Base-by-base conservation (phyloP, 148 eudicot species). In the Spergularia marina region DNA sequence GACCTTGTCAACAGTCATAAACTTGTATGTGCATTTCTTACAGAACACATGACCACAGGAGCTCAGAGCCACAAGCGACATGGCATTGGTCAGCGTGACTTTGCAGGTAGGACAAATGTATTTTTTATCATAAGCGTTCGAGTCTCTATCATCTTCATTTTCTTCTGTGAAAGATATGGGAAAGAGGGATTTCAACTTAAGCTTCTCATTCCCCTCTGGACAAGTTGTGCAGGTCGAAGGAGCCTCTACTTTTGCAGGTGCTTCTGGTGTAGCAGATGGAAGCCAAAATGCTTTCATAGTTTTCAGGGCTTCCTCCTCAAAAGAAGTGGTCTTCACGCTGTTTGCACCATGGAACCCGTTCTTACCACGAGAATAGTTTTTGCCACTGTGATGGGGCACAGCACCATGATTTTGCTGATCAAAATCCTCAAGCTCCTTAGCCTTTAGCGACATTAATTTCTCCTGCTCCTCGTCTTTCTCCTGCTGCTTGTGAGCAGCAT, bases 211-310 rank as follows among this genome's bases (percentile, higher is more conserved):
- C 15, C 99, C 99, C 77, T 95, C 97, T 0, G 99, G 99, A 69
- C 99, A 95, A 14, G 77, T 83, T 47, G 97, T 92, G 83, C 76
- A 64, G 54, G 87, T 73, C 6, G 90, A 68, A 49, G 99, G 99
- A 49, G 96, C 91, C 0, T 84, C 85, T 49, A 90, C 96, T 78
- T 92, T 92, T 4, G 72, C 86, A 6, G 90, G 81, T 34, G 99
- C 97, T 80, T 82, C 92, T 4, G 97, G 99, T 68, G 99, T 95
- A 0, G 99, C 99, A 57, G 97, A 95, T 47, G 98, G 99, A 54
- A 95, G 94, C 99, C 99, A 95, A 70, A 92, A 92, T 11, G 99
- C 99, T 81, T 95, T 92, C 99, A 95, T 95, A 58, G 94, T 95
- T 52, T 87, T 78, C 18, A 95, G 85, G 62, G 99, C 97, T 87